A percentile compares a stretch with the other conserved stretches of the same genome.
These are phyloP conservation scores for Scheffersomyces lignosus DNA, from an alignment of 805 yeast species.

Conservation along the genomic window DNA sequence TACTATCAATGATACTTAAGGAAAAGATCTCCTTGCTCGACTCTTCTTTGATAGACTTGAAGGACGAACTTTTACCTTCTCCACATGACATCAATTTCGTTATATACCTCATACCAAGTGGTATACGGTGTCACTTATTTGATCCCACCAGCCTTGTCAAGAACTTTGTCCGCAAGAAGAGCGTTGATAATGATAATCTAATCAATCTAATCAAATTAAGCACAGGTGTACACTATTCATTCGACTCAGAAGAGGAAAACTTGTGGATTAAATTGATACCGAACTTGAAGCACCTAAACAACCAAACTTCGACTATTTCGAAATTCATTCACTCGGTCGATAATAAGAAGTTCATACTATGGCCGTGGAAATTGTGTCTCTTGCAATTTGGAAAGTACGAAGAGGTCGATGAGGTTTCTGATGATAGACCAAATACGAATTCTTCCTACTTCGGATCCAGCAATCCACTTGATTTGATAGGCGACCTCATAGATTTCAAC, in stretches of 20 bases:
- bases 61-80: not conserved
- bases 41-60: slow-evolving; percentile 18
- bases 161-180: slow-evolving; percentile 18
- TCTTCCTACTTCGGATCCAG: not conserved
- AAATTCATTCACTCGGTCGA: slow-evolving; percentile 54
- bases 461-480: slow-evolving; percentile 35
- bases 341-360: slow-evolving; percentile 56
- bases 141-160: slow-evolving; percentile 25
- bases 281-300: slow-evolving; percentile 65
- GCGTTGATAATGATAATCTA: slow-evolving; percentile 24
- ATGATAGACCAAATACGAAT: not conserved
- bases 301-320: slow-evolving; percentile 63
- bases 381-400: slow-evolving; percentile 49
- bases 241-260: slow-evolving; percentile 22
- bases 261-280: slow-evolving; percentile 72
- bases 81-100: slow-evolving; percentile 25
- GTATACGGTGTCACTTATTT: slow-evolving; percentile 43
- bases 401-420: slow-evolving; percentile 7
- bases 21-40: slow-evolving; percentile 25
- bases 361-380: slow-evolving; percentile 73
- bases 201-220: slow-evolving; percentile 33
- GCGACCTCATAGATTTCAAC: slow-evolving; percentile 36
- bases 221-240: slow-evolving; percentile 29
- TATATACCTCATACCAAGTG: slow-evolving; percentile 42
- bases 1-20: slow-evolving; percentile 29